phyloP scores from a whole-genome alignment of 345 rosid species.

The Leavenworthia alabamica region DNA sequence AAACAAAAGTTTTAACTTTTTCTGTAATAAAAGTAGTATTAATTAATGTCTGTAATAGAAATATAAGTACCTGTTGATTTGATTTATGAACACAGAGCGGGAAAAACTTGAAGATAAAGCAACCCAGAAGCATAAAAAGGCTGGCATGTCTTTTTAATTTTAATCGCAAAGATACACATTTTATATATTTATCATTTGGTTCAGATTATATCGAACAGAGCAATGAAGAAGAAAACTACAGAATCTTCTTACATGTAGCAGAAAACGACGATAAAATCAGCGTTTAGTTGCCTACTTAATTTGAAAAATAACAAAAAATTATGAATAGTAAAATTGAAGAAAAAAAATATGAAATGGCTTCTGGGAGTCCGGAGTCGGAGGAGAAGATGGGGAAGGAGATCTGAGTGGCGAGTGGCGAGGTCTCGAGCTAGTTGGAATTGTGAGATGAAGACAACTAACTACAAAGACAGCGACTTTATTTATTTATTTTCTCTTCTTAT shows the following conservation, averaged over 20 bases:
- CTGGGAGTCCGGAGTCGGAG: background rate
- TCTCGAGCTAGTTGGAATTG: constrained; percentile 16
- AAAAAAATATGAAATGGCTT: background rate
- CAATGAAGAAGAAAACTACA: constrained; percentile 33
- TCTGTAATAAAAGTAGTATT: background rate
- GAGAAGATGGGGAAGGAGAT: constrained; percentile 25
- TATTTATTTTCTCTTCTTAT: constrained; percentile 1
- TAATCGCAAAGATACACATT: constrained; percentile 18
- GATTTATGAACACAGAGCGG: constrained; percentile 36
- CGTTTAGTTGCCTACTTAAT: constrained; percentile 9
- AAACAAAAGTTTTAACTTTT: background rate
- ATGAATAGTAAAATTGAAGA: background rate
- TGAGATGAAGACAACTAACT: constrained; percentile 24
- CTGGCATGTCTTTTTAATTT: constrained; percentile 10
- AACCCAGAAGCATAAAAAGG: constrained; percentile 37
- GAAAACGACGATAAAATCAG: constrained; percentile 46
- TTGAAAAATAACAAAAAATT: background rate
- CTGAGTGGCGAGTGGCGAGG: constrained; percentile 31
- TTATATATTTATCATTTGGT: background rate
- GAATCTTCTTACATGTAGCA: constrained; percentile 29
- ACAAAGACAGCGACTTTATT: constrained; percentile 15
- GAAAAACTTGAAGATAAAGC: constrained; percentile 64
- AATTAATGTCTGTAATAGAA: background rate
- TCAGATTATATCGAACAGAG: constrained; percentile 34
- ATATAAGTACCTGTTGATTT: background rate